Evolutionary conservation across 169 alveolate species (phyloP), one percentile per base, ranked within the genome.

Genomic region (Cryptosporidium muris): DNA sequence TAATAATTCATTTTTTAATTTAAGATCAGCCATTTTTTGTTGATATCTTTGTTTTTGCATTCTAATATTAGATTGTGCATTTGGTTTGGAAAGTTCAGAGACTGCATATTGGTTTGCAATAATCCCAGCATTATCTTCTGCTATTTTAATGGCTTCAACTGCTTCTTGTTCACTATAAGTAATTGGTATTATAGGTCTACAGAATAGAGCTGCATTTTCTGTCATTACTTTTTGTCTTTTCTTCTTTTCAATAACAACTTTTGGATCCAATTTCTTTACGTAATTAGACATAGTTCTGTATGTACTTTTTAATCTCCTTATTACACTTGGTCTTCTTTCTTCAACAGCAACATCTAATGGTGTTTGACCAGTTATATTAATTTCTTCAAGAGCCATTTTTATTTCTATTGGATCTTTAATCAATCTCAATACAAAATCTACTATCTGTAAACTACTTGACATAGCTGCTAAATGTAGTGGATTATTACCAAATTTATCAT

Each of bases 321-420:
- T 74, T 36, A 74, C 60, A 36, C 85, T 74, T 6, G 85, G 85
- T 40, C 85, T 63, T 60, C 67, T 74, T n/a, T 74, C 85, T 11
- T 74, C 85, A 16, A 74, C 67, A 1, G 85, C 66, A 25, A 74
- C 68, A 49, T 74, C 85, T 52, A 74, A 11, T 3, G 85, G 85
- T 37, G 85, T 74, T 51, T 74, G 85, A n/a, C 45, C 51, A 9
- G 45, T 3, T 25, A 40, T 37, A 16, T 74, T 74, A 25, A 43
- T 74, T 52, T 74, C 85, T 38, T 74, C 85, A n/a, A 74, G 37
- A 37, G 85, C 85, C 47, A 58, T 12, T 45, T 74, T 74, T 4
- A 74, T 74, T 38, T 74, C 85, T n/a, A 74, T 45, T 6, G 85
- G 85, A 49, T 74, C 85, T 48, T 74, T 74, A 11, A 74, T 74